These are phyloP conservation scores for Lasiodiplodia theobromae DNA, from an alignment of 2,329 filamentous ascomycete species.

Conservation along the genomic window DNA sequence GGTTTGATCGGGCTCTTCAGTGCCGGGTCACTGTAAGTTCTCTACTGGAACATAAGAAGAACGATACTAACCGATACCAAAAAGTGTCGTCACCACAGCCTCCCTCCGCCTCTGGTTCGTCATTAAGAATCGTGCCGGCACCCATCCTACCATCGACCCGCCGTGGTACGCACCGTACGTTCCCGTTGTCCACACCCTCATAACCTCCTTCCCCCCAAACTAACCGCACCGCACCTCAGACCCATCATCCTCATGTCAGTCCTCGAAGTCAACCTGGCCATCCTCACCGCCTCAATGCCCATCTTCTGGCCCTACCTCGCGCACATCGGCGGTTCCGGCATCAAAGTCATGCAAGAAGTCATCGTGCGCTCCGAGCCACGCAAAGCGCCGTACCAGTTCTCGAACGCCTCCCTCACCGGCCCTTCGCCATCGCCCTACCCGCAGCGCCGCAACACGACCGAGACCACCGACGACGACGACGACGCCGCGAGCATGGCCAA, in stretches of 20 bases:
- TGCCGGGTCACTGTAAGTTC: slow-evolving; percentile 19
- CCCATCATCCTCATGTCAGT: slow-evolving; percentile 34
- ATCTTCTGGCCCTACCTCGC: slow-evolving; percentile 36
- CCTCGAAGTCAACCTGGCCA: slow-evolving; percentile 35
- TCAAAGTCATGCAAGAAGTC: slow-evolving; percentile 28
- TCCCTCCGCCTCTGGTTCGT: slow-evolving; percentile 27
- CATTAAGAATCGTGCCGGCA: slow-evolving; percentile 23
- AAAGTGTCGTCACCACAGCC: slow-evolving; percentile 24
- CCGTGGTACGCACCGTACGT: slow-evolving; percentile 29
- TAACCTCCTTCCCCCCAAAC: neutral
- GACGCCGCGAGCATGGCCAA: neutral
- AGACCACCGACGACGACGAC: neutral
- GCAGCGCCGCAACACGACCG: neutral
- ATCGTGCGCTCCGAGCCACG: slow-evolving; percentile 28
- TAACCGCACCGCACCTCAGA: neutral
- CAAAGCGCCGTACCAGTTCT: neutral
- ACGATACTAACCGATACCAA: neutral
- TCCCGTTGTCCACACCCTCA: neutral
- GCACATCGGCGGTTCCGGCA: neutral
- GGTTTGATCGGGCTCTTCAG: slow-evolving; percentile 39
- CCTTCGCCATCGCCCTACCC: neutral
- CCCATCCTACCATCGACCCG: slow-evolving; percentile 25
- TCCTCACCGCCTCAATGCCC: slow-evolving; percentile 34
- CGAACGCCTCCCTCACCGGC: neutral
- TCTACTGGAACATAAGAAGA: neutral